A percentile compares a stretch with the other conserved stretches of the same genome.
Evolutionary conservation across 345 rosid genomes (phyloP).

Genomic region (Rhodamnia rubescens): DNA sequence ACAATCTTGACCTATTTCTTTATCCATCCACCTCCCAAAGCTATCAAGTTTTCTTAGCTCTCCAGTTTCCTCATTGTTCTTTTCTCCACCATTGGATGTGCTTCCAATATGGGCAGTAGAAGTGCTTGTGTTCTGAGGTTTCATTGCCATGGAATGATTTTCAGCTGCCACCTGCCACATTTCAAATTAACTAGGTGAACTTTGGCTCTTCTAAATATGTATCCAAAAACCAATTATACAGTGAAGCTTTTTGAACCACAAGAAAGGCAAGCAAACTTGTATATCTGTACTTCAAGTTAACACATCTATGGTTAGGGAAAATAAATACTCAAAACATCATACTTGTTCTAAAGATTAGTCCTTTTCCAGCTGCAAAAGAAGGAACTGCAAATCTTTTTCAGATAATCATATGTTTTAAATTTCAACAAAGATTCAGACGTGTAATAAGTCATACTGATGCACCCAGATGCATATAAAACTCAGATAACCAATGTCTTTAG

Average conservation of each 20-base stretch:
- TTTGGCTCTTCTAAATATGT: background rate
- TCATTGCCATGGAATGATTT: background rate
- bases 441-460: background rate
- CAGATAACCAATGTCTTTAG: background rate
- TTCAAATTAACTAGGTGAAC: background rate
- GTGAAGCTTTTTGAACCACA: background rate
- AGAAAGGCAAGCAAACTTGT: background rate
- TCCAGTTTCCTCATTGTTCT: slow-evolving; percentile 26
- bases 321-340: background rate
- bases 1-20: slow-evolving; percentile 68
- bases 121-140: slow-evolving; percentile 11
- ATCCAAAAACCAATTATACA: background rate
- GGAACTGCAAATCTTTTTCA: background rate
- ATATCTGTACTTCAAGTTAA: background rate
- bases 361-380: background rate
- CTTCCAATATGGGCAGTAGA: slow-evolving; percentile 23
- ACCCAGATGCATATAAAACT: background rate
- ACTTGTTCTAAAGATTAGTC: background rate
- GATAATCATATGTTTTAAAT: background rate
- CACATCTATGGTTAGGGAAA: background rate
- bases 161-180: background rate
- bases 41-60: slow-evolving; percentile 74
- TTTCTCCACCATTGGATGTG: slow-evolving; percentile 15
- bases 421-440: background rate
- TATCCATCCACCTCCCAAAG: slow-evolving; percentile 83